Conservation (phyloP, 2,329 filamentous ascomycete genomes). For the Diplodia sapinea region DNA sequence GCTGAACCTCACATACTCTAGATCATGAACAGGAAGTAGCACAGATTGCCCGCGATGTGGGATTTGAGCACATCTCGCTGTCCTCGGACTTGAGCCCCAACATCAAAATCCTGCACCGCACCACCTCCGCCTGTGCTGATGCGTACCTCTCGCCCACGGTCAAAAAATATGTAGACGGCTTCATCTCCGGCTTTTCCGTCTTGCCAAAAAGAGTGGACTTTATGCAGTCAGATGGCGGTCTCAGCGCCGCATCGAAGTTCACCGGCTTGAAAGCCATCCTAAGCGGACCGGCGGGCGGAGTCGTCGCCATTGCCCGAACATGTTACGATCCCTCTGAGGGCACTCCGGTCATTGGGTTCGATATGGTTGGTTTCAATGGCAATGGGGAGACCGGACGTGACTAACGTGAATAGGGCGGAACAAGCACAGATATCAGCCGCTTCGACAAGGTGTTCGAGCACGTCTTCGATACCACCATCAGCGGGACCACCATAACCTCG, state of each 20-base stretch:
- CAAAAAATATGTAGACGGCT: slow-evolving; percentile 37
- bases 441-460: slow-evolving; percentile 44
- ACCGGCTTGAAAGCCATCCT: slow-evolving; percentile 42
- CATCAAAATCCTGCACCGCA: slow-evolving; percentile 38
- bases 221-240: slow-evolving; percentile 45
- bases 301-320: slow-evolving; percentile 43
- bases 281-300: slow-evolving; percentile 46
- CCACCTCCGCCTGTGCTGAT: slow-evolving; percentile 39
- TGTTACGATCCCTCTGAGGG: slow-evolving; percentile 39
- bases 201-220: slow-evolving; percentile 42
- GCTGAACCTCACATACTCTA: background rate
- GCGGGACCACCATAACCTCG: slow-evolving; percentile 40
- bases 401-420: slow-evolving; percentile 37
- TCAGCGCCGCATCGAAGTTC: slow-evolving; percentile 40
- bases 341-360: slow-evolving; percentile 42
- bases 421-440: slow-evolving; percentile 43
- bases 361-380: slow-evolving; percentile 33
- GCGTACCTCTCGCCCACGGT: slow-evolving; percentile 41
- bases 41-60: slow-evolving; percentile 40
- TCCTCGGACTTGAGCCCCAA: slow-evolving; percentile 37
- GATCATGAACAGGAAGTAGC: slow-evolving; percentile 41
- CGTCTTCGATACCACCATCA: slow-evolving; percentile 42
- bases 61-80: slow-evolving; percentile 40
- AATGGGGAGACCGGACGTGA: background rate
- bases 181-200: slow-evolving; percentile 38